Evolutionary conservation across 208 protist species (phyloP), one percentile per base, ranked within the genome.

Genomic region (Angomonas desouzai): DNA sequence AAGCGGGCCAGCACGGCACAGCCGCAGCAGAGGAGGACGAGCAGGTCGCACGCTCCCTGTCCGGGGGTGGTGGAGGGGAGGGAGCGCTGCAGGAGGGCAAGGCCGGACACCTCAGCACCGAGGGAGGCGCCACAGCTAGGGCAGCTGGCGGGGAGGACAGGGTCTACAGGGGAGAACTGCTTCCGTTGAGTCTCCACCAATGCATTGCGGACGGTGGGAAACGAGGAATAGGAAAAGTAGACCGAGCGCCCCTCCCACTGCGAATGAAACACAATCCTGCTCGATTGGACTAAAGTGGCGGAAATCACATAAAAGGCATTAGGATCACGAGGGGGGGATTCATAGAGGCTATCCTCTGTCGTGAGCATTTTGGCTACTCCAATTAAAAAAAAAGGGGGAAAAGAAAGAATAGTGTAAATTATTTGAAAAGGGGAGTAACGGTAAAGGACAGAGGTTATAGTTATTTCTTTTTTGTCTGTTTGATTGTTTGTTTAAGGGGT

Each of bases 321-420:
- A 13, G 36, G 13, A 13, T 18, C 36, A 6, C 36, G 9, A 18
- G 13, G 9, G 13, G 9, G 36, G 36, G 9, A 18, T 13, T 40
- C 36, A 40, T 40, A 40, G 36, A 6, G 13, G 36, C 36, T 40
- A 13, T 40, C 36, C 13, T 6, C 13, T 40, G 36, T 40, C 9
- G 9, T 40, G 36, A 40, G 6, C 36, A 40, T 40, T 40, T 18
- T 18, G 13, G 40, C 3, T 59, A 34, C 43, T 6, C 33, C 62
- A 73, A 70, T 57, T 63, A 68, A 66, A 70, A 76, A 40, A 51
- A 62, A 53, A 64, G 36, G 28, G 22, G 28, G 22, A 4, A 59
- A 10, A 56, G 48, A 34, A 34, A 58, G 36, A 27, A 69, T 48
- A 23, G 18, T 64, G 49, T 48, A 43, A 58, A n/a, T 1, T 47